Evolutionary conservation across 495 filamentous ascomycete genomes (phyloP).

Genomic region (Xylaria venustula): DNA sequence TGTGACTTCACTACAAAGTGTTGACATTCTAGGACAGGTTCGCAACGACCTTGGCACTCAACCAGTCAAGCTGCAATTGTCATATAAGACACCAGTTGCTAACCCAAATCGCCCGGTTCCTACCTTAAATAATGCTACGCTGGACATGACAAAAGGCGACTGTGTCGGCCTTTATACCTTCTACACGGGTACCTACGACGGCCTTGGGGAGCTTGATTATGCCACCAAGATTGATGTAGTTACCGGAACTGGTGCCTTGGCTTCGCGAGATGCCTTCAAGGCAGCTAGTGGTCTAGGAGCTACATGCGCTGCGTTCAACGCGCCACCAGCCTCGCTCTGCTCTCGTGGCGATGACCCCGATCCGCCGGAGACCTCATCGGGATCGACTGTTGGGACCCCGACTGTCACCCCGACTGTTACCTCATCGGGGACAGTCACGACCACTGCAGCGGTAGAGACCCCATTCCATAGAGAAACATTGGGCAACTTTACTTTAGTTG

Average conservation of each 20-base stretch:
- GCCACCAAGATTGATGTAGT: slow-evolving; percentile 50
- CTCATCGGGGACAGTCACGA: slow-evolving; percentile 24
- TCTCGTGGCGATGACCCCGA: slow-evolving; percentile 16
- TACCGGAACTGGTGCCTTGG: slow-evolving; percentile 34
- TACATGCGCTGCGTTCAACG: slow-evolving; percentile 40
- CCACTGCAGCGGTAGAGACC: slow-evolving; percentile 31
- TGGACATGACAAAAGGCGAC: slow-evolving; percentile 47
- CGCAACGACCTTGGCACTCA: slow-evolving; percentile 45
- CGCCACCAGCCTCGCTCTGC: slow-evolving; percentile 28
- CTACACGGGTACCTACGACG: slow-evolving; percentile 47
- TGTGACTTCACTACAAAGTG: neutral
- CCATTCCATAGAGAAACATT: slow-evolving; percentile 33
- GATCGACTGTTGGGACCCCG: slow-evolving; percentile 12
- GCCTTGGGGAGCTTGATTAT: slow-evolving; percentile 44
- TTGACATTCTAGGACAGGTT: slow-evolving; percentile 36
- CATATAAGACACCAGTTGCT: slow-evolving; percentile 48
- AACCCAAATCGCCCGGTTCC: slow-evolving; percentile 48
- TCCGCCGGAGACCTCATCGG: neutral
- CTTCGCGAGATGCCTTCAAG: slow-evolving; percentile 39
- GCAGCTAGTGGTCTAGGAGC: slow-evolving; percentile 38
- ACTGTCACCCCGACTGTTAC: slow-evolving; percentile 18
- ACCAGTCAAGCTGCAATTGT: slow-evolving; percentile 42
- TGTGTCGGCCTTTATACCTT: slow-evolving; percentile 55
- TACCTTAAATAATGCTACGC: slow-evolving; percentile 37
- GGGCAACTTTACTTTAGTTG: slow-evolving; percentile 40